Base-by-base conservation (phyloP, 106 monocot species). In the Allium sativum region DNA sequence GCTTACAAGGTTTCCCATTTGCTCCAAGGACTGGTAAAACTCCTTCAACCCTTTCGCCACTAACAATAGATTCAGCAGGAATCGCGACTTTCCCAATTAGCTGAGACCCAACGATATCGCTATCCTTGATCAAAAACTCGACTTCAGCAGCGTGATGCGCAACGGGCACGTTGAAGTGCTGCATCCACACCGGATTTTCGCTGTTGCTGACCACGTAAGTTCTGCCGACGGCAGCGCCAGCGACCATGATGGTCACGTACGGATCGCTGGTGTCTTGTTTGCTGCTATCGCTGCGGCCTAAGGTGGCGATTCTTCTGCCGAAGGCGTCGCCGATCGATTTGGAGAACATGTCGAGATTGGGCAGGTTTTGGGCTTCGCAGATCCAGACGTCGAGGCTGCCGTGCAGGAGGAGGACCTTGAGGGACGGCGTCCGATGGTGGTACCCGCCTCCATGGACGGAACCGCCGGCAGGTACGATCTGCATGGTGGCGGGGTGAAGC, bases 151-250 rank as follows among this genome's bases (percentile, higher is more conserved):
- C 62, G 19, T 87, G 50, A 64, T 96, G 95, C 0, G 95, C 95
- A 15, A 96, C 90, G 0, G 90, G 87, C 7, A 96, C 70, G 52
- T 65, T 70, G 56, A 96, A 96, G 44, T 90, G 90, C 69, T 96
- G 95, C 57, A 65, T 81, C 95, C 95, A 96, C 4, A 80, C 77
- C 12, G 95, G 95, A 55, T 87, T 81, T 74, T 96, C 95, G 18
- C 62, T 79, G 79, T 96, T 84, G 60, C 71, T 76, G 20, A 96
- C 68, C 18, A 96, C 95, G 45, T 77, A 96, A 5, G 95, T 96
- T 48, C 90, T 68, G 13, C 78, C 95, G 2, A 96, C 53, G 4
- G 71, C 77, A 8, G 86, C 86, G 4, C 58, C 66, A 2, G 72
- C 41, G 1, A 90, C 68, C 45, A 68, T 66, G 67, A 96, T 64